phyloP scores from a whole-genome alignment of 2,329 filamentous ascomycete species.

The Emydomyces testavorans region DNA sequence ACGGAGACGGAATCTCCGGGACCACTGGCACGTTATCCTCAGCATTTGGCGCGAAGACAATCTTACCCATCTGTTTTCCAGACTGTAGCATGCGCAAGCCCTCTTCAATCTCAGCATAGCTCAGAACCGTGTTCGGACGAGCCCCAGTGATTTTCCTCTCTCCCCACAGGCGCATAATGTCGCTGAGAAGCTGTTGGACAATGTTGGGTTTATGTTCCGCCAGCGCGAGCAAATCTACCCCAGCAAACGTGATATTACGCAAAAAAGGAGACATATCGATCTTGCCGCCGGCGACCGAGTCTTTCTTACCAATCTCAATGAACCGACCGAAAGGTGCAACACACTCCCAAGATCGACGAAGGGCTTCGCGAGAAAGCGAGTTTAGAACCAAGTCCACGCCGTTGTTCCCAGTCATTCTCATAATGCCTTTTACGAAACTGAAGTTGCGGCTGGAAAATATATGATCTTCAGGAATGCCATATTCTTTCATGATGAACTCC shows the following conservation, averaged over 20 bases:
- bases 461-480: slow-evolving; percentile 12
- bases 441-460: slow-evolving; percentile 14
- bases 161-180: slow-evolving; percentile 1
- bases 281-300: slow-evolving; percentile 6
- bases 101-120: slow-evolving; percentile 8
- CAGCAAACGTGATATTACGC: slow-evolving; percentile 11
- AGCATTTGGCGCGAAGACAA: slow-evolving; percentile 7
- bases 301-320: slow-evolving; percentile 16
- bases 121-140: slow-evolving; percentile 6
- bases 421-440: slow-evolving; percentile 14
- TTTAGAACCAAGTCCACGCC: slow-evolving; percentile 18
- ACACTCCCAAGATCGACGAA: slow-evolving; percentile 13
- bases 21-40: slow-evolving; percentile 6
- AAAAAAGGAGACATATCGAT: slow-evolving; percentile 12
- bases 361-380: slow-evolving; percentile 14
- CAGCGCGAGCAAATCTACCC: slow-evolving; percentile 10
- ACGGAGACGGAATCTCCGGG: background rate
- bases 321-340: slow-evolving; percentile 16
- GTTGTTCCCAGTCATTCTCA: slow-evolving; percentile 10
- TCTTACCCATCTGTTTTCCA: slow-evolving; percentile 13
- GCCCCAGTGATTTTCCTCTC: slow-evolving; percentile 8
- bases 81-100: slow-evolving; percentile 15
- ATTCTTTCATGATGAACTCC: slow-evolving; percentile 15
- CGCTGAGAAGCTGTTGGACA: background rate
- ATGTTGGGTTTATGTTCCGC: slow-evolving; percentile 7